Percentiles rank a stretch among this genome's conserved stretches.
phyloP scores from a whole-genome alignment of 768 basidiomycete genomes.

The Termitomyces sp. region DNA sequence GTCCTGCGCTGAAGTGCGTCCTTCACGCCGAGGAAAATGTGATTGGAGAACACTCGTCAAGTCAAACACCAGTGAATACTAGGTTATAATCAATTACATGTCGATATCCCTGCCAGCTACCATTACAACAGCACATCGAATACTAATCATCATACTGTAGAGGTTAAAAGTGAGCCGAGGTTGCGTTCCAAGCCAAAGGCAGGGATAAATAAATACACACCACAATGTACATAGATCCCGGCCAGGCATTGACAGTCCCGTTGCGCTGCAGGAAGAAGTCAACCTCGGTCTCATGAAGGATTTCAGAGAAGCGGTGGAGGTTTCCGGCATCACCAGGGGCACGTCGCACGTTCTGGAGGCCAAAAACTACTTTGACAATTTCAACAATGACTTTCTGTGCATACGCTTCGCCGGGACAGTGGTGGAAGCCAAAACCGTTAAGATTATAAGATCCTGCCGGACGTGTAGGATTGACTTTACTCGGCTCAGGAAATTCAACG shows the following conservation, averaged over 20 bases:
- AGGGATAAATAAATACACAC: constrained; percentile 14
- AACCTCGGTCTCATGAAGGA: constrained; percentile 28
- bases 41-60: too few relatives aligned
- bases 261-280: constrained; percentile 27
- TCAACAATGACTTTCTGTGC: constrained; percentile 35
- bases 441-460: constrained; percentile 24
- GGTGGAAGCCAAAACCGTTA: constrained; percentile 35
- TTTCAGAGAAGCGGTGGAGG: constrained; percentile 25
- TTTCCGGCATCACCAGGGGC: constrained; percentile 38
- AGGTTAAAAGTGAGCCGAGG: neutral
- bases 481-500: constrained; percentile 36
- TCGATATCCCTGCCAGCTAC: too few relatives aligned
- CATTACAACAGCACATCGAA: too few relatives aligned
- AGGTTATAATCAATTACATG: too few relatives aligned
- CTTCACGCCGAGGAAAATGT: too few relatives aligned
- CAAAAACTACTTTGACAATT: constrained; percentile 42
- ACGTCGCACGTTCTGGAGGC: constrained; percentile 37
- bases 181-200: neutral
- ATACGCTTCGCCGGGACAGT: constrained; percentile 30
- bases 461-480: constrained; percentile 32
- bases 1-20: too few relatives aligned
- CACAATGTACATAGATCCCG: constrained; percentile 29
- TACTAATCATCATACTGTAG: neutral
- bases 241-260: constrained; percentile 31
- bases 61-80: too few relatives aligned